phyloP scores from a whole-genome alignment of 2,329 filamentous ascomycete species.

The Aspergillus sp. region DNA sequence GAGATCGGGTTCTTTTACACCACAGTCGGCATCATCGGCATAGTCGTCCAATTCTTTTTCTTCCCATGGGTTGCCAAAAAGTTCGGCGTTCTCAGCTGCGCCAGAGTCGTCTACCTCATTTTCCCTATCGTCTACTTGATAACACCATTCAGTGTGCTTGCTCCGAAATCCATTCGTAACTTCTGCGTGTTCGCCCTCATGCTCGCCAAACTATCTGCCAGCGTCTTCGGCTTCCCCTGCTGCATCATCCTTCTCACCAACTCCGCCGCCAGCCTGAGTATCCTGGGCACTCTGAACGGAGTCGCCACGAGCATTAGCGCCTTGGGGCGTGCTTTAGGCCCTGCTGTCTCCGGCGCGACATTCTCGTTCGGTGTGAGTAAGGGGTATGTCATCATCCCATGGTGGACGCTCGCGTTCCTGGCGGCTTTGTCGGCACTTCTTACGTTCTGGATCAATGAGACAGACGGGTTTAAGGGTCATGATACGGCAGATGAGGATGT shows the following conservation, averaged over 20 bases:
- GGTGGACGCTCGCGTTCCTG: conserved; percentile 65
- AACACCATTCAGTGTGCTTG: conserved; percentile 71
- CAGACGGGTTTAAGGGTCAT: conserved; percentile 54
- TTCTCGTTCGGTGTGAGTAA: conserved; percentile 69
- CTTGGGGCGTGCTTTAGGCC: conserved; percentile 69
- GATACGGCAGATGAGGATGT: not conserved
- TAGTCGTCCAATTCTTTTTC: conserved; percentile 74
- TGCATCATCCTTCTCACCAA: conserved; percentile 87
- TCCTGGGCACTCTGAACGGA: conserved; percentile 84
- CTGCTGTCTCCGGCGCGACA: conserved; percentile 60
- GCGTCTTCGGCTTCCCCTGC: conserved; percentile 83
- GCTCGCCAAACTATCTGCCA: conserved; percentile 62
- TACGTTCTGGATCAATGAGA: conserved; percentile 65
- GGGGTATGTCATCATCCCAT: conserved; percentile 71
- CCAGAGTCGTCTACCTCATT: conserved; percentile 56
- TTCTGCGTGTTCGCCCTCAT: conserved; percentile 57
- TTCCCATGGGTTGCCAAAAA: conserved; percentile 68
- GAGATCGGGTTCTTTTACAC: conserved; percentile 82
- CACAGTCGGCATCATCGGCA: conserved; percentile 68
- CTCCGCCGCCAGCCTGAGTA: conserved; percentile 62
- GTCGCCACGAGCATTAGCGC: conserved; percentile 77
- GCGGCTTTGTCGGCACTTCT: conserved; percentile 60
- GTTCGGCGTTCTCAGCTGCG: conserved; percentile 67
- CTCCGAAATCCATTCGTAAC: conserved; percentile 48
- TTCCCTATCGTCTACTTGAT: conserved; percentile 71